Evolutionary conservation across 805 yeast species (phyloP), one percentile per base, ranked within the genome.

Genomic region (Sungouiella thailandica): DNA sequence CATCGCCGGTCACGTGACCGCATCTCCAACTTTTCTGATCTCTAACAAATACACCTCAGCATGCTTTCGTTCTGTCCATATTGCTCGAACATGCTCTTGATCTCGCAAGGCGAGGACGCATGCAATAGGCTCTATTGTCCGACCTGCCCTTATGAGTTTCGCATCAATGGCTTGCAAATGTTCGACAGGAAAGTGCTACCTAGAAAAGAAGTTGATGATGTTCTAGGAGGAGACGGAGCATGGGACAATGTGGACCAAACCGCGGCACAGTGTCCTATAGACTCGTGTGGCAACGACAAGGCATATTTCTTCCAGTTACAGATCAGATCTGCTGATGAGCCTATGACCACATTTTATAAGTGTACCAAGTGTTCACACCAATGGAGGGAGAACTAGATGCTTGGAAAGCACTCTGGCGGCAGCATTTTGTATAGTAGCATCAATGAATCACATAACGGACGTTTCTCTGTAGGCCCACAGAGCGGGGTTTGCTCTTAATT

Each of bases 171-270:
- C 3, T 69, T 85, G 26, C 88, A 82, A 50, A 77, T 93, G 60
- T 93, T 70, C 57, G 97, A 89, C 53, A 72, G 97, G 36, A 87
- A 84, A 53, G 73, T 74, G 41, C 70, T 93, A 49, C 82, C 84
- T 20, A 70, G 96, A 55, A 93, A 93, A 53, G 83, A 87, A 46
- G 90, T 93, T 3, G 98, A 93, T 58, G 98, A 90, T 63, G 96
- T 93, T 9, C 70, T 93, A 12, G 98, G 98, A 37, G 96, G 95
- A 23, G 93, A 80, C 41, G 97, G 96, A 19, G 94, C 97, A 1
- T 93, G 98, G 98, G 97, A 90, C 57, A 90, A 93, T 53, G 98
- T 93, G 17, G 98, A 93, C 55, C 97, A 93, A 56, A 93, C 97
- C 0, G 69, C 79, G 2, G 86, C 90, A 1, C 95, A 90, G 56